Base-by-base conservation (phyloP, 163 green algal genomes). In the Prototheca cutis region DNA sequence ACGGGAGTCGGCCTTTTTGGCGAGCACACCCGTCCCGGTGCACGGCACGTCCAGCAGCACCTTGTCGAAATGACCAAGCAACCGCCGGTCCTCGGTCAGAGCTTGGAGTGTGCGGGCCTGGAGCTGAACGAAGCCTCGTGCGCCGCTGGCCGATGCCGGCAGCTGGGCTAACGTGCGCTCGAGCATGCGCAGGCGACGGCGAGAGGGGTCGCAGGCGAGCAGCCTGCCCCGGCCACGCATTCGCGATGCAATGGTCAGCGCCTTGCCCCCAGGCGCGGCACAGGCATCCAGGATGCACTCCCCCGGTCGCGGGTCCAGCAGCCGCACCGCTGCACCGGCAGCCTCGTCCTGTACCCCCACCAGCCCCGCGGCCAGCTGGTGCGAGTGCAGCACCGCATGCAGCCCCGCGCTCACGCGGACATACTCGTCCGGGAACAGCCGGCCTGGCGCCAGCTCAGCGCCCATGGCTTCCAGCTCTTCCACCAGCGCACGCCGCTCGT, bases 1-100 rank as follows among this genome's bases (percentile, higher is more conserved):
- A 25, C 88, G 66, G 62, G 95, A 60, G 72, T 96, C 88, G 0
- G 89, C 82, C 4, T 76, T 68, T 62, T 90, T 92, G 23, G 70
- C 48, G 39, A 95, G 74, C 27, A 97, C 90, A 10, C 93, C 91
- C n/a, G 85, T 91, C 7, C 92, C 92, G 21, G 67, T 87, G 81
- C 92, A 99, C n/a, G 93, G 93, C 10, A 88, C 93, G 60, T 99
- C 93, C 56, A 99, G 73, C 67, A 99, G 81, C 54, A 97, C 93
- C 1, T 85, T 76, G 65, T 94, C 86, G 62, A 80, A 95, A 40
- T 3, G 17, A 42, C n/a, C 21, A 23, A 6, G 18, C 45, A 25
- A 15, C 36, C 17, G 13, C 36, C 36, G 13, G 36, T 45, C 36
- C 13, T 10, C 36, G 13, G 36, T 23, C 27, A 89, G 52, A 13